These are phyloP conservation scores for Cucumis melo DNA, from an alignment of 306 rosid species.

Conservation along the genomic window DNA sequence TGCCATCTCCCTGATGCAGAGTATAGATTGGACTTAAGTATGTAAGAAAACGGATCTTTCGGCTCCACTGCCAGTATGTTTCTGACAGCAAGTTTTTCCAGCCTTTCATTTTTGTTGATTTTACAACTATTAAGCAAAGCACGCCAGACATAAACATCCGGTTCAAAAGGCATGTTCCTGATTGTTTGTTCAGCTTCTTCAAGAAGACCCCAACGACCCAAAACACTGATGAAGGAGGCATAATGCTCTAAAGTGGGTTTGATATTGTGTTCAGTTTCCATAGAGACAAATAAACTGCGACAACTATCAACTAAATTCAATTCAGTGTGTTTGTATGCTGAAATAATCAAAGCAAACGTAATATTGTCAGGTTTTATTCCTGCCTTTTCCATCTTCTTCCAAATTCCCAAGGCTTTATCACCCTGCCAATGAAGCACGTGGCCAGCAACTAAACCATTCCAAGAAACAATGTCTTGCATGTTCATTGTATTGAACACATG, in stretches of 20 bases:
- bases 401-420: conserved; percentile 46
- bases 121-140: conserved; percentile 72
- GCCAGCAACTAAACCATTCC: conserved; percentile 73
- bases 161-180: conserved; percentile 45
- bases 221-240: conserved; percentile 62
- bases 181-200: conserved; percentile 72
- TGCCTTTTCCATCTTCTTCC: conserved; percentile 56
- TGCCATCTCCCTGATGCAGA: conserved; percentile 91
- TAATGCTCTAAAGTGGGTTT: conserved; percentile 54
- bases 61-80: conserved; percentile 54
- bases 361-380: conserved; percentile 47
- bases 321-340: conserved; percentile 53
- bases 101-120: conserved; percentile 29
- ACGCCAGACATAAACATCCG: conserved; percentile 56
- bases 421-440: conserved; percentile 62
- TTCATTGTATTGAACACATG: conserved; percentile 36
- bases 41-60: conserved; percentile 48
- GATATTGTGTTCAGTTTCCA: conserved; percentile 35
- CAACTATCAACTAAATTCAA: conserved; percentile 55
- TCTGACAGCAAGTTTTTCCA: conserved; percentile 47
- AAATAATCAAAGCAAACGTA: conserved; percentile 50
- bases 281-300: conserved; percentile 38
- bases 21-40: conserved; percentile 73
- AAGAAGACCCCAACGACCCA: conserved; percentile 73
- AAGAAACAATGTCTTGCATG: conserved; percentile 45